A percentile compares a stretch with the other conserved stretches of the same genome.
These are phyloP conservation scores for Chrysochromulina parva DNA, from an alignment of 78 protist genomes.

Conservation along the genomic window DNA sequence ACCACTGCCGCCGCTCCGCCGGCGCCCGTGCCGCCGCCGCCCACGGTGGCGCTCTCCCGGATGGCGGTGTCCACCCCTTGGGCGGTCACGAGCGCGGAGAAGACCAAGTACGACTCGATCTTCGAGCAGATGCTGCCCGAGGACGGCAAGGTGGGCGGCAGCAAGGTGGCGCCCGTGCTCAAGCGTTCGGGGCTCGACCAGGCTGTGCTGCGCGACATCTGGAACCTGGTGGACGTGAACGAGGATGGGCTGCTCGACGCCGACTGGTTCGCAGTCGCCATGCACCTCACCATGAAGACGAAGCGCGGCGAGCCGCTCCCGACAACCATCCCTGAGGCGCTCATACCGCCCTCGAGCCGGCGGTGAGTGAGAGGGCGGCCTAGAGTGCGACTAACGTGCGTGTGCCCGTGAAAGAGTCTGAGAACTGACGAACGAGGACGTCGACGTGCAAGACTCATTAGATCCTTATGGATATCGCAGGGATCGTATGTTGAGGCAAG, in stretches of 20 bases:
- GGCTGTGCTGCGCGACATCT: background rate
- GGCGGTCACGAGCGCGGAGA: constrained; percentile 5
- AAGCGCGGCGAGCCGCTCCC: background rate
- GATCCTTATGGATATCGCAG: too few species aligned
- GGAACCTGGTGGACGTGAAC: background rate
- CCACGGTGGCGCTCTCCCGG: background rate
- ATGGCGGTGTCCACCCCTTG: background rate
- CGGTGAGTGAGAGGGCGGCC: too few species aligned
- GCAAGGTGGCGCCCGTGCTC: background rate
- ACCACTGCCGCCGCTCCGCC: background rate
- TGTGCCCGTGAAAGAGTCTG: too few species aligned
- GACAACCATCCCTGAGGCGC: background rate
- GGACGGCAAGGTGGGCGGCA: background rate
- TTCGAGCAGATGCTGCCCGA: constrained; percentile 3
- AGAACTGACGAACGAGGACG: too few species aligned
- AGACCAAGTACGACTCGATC: constrained; percentile 9
- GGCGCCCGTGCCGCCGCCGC: background rate
- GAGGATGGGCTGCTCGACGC: constrained; percentile 63
- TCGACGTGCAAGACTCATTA: too few species aligned
- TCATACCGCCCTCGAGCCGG: background rate
- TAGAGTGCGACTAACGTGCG: too few species aligned
- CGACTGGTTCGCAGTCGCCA: constrained; percentile 66
- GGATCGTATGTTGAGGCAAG: too few species aligned
- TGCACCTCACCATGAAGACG: constrained; percentile 36
- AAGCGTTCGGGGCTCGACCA: background rate